These are phyloP conservation scores for Microsporum audouinii DNA, from an alignment of 2,329 filamentous ascomycete genomes.

Conservation along the genomic window DNA sequence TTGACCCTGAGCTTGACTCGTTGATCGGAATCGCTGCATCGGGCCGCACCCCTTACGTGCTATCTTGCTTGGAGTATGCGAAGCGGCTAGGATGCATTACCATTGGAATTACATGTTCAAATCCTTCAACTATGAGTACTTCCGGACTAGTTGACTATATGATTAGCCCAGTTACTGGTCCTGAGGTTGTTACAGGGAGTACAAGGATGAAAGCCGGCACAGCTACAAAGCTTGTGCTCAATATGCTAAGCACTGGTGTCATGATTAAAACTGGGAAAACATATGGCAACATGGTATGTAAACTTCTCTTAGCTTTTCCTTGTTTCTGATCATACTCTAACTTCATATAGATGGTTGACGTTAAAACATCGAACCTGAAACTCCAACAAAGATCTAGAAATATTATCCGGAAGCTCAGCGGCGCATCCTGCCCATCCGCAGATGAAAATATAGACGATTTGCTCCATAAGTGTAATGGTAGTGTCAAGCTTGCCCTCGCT, in stretches of 20 bases:
- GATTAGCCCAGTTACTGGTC: slow-evolving; percentile 32
- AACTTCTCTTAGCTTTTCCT: background rate
- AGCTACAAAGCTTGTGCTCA: slow-evolving; percentile 36
- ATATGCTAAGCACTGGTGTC: slow-evolving; percentile 36
- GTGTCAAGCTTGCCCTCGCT: slow-evolving; percentile 27
- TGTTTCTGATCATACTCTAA: background rate
- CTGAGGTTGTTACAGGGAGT: slow-evolving; percentile 38
- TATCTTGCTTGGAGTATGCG: slow-evolving; percentile 30
- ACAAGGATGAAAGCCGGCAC: slow-evolving; percentile 38
- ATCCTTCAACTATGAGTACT: slow-evolving; percentile 24
- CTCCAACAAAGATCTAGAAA: slow-evolving; percentile 27
- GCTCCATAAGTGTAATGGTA: slow-evolving; percentile 20
- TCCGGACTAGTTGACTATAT: slow-evolving; percentile 23
- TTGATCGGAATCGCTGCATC: slow-evolving; percentile 36
- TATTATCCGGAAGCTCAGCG: slow-evolving; percentile 23
- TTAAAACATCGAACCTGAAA: slow-evolving; percentile 32
- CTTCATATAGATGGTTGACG: slow-evolving; percentile 25
- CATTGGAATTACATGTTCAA: slow-evolving; percentile 31
- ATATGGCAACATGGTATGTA: slow-evolving; percentile 31
- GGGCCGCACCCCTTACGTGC: slow-evolving; percentile 34
- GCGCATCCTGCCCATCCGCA: slow-evolving; percentile 12
- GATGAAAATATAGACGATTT: slow-evolving; percentile 22
- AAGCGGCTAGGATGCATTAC: slow-evolving; percentile 27
- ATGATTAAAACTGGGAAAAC: slow-evolving; percentile 36
- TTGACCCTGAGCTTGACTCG: slow-evolving; percentile 26